Evolutionary conservation across 2,329 filamentous ascomycete genomes (phyloP).

Genomic region (Colletotrichum siamense): DNA sequence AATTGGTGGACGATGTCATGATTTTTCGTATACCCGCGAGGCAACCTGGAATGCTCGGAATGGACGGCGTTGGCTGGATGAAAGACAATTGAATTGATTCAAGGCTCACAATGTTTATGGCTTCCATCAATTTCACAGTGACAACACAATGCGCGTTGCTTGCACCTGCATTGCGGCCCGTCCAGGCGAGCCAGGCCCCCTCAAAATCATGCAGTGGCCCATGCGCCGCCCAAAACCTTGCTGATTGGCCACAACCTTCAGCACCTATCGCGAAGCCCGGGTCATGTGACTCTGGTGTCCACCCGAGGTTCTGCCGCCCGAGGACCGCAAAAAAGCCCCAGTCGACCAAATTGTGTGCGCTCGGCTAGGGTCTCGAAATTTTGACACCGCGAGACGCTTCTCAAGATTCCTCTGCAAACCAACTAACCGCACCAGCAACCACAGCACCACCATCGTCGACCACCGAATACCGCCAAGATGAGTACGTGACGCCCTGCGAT

Average conservation of each 20-base stretch:
- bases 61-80: neutral
- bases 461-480: conserved; percentile 56
- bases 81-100: neutral
- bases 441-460: conserved; percentile 24
- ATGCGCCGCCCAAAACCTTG: neutral
- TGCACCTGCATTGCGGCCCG: neutral
- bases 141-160: neutral
- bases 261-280: neutral
- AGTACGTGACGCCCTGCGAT: conserved; percentile 47
- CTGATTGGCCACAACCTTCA: neutral
- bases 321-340: neutral
- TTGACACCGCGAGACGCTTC: neutral
- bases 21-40: conserved; percentile 10
- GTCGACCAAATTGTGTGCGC: conserved; percentile 6
- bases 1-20: neutral
- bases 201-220: neutral
- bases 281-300: neutral
- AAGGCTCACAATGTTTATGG: neutral
- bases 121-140: neutral
- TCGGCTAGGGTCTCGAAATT: conserved; percentile 14
- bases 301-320: neutral
- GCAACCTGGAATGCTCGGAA: neutral
- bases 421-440: conserved; percentile 22
- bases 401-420: conserved; percentile 14
- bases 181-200: neutral